Evolutionary conservation across 2,329 filamentous ascomycete species (phyloP), one percentile per base, ranked within the genome.

Genomic region (Phaeosphaeria sp.): DNA sequence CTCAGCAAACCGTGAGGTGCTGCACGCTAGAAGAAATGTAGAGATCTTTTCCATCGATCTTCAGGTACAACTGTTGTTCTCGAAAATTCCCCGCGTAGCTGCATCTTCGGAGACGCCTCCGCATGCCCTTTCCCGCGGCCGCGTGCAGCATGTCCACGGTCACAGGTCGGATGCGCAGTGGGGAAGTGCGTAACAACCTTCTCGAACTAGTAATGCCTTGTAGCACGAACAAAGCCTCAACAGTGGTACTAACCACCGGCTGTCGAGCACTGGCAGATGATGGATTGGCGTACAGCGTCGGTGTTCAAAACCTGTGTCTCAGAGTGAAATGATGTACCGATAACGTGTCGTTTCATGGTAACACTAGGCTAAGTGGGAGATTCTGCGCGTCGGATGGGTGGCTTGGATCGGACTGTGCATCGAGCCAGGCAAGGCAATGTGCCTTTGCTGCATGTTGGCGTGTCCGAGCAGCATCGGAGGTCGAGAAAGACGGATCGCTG

Each of bases 191-290:
- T 55, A 61, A 62, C 55, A 27, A 44, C 49, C 45, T 56, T 49
- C 55, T 61, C 50, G 52, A 52, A 56, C 48, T 57, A 61, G 62
- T 61, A 56, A 49, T 64, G 64, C 64, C 58, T 44, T 61, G 69
- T 72, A 62, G 50, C 54, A 74, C 71, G 49, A 57, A 43, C 44
- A 60, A 60, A 54, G 54, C 56, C 66, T 61, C 72, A 74, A 74
- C 69, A 73, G 68, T 74, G 62, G 59, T 64, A 74, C 68, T 56
- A 61, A 64, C 49, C 55, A 53, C 56, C 61, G 56, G 60, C 54
- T 64, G 60, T 59, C 53, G 55, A 57, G 56, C 58, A 59, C 55
- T 71, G 61, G 64, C 63, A 67, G 65, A 63, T 69, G 67, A 64
- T 64, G 59, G 56, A 30, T 63, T 57, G 61, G 58, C 47, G 62